Conservation (phyloP, 2,329 filamentous ascomycete genomes). For the Calonectria pauciramosa region DNA sequence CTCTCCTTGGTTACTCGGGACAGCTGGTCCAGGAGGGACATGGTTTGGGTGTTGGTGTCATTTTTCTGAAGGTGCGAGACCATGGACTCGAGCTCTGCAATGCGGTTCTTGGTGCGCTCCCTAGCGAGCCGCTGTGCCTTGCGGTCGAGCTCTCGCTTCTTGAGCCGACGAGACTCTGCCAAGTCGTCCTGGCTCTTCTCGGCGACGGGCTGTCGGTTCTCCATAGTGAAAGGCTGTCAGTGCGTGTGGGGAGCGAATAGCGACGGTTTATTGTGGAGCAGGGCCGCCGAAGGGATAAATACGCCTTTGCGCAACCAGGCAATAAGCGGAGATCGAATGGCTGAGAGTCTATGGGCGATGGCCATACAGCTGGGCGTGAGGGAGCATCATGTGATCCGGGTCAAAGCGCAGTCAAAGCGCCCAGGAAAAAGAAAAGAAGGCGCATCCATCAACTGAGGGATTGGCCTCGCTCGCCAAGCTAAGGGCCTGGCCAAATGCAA, state of each 20-base stretch:
- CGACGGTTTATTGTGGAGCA: background rate
- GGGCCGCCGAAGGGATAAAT: background rate
- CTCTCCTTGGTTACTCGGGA: slow-evolving; percentile 43
- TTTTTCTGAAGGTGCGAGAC: slow-evolving; percentile 43
- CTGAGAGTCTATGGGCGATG: background rate
- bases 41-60: slow-evolving; percentile 42
- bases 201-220: background rate
- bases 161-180: slow-evolving; percentile 40
- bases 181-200: slow-evolving; percentile 18
- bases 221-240: slow-evolving; percentile 5
- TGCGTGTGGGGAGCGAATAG: slow-evolving; percentile 5
- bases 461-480: background rate
- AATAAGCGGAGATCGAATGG: background rate
- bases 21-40: slow-evolving; percentile 44
- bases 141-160: slow-evolving; percentile 51
- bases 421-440: background rate
- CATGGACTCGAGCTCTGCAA: slow-evolving; percentile 47
- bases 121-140: slow-evolving; percentile 49
- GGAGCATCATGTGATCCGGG: background rate
- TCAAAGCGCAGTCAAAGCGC: slow-evolving; percentile 8
- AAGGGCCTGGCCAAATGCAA: background rate
- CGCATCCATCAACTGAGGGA: background rate
- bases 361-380: background rate
- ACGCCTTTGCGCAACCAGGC: background rate
- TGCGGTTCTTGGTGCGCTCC: slow-evolving; percentile 49